Base-by-base conservation (phyloP, 2,329 filamentous ascomycete species). In the Catunica adiposa region DNA sequence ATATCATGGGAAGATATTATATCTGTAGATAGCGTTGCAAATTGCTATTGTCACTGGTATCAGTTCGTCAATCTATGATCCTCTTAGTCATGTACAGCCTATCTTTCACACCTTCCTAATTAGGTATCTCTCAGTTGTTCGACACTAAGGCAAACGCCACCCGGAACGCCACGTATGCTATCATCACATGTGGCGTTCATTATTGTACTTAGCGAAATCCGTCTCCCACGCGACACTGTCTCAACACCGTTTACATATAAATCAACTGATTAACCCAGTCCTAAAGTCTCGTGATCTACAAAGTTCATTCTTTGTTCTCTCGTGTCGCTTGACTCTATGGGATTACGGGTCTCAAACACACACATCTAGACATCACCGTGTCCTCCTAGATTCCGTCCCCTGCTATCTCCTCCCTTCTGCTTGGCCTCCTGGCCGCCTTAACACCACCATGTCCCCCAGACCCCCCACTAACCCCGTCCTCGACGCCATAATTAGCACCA, bases 391-490 rank as follows among this genome's bases (percentile, higher is more conserved):
- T 34, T 34, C 29, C 29, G 29, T 11, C 11, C 29, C 29, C 29
- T 34, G 11, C 5, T 34, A 37, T 7, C 34, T 37, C 15, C 34
- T 15, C 34, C 34, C 34, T 7, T 37, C 15, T 7, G 15, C 17
- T 20, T 42, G 38, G 38, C 17, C 38, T n/a, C 38, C 11, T 7
- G 15, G 6, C 17, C 6, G n/a, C 11, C 11, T 15, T n/a, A 42
- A 6, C 38, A 38, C 31, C 50, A 58, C 54, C 37, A 48, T 51
- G 34, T 11, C 42, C 31, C n/a, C 26, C 25, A n/a, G 26, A 50
- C 40, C 53, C 48, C 48, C 40, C 9, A 29, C 26, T 5, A 55
- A 58, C 40, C 56, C 56, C 25, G 56, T 55, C 14, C 53, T 53
- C 25, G 56, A 52, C 20, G 48, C 50, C 38, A 37, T 58, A 23